phyloP scores from a whole-genome alignment of 1,284 basidiomycete genomes.

The Cutaneotrichosporon curvatum region DNA sequence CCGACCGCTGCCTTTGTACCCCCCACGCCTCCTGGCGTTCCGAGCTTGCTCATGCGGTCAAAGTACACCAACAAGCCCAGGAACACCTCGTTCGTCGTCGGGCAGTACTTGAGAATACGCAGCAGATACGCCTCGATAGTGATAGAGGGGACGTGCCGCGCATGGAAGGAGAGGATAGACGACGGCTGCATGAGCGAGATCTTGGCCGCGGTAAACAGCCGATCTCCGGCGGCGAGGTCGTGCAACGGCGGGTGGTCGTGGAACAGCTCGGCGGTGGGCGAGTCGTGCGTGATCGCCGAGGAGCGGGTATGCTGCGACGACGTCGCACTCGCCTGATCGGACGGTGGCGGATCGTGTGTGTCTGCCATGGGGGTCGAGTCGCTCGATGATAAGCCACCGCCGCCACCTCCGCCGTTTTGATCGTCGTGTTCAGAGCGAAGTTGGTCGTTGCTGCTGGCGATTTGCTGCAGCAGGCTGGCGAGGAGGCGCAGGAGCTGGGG shows the following conservation, averaged over 20 bases:
- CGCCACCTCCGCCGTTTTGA: conserved; percentile 1
- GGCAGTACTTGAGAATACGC: conserved; percentile 95
- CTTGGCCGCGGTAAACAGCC: conserved; percentile 61
- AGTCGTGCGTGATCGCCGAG: conserved; percentile 16
- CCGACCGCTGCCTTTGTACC: conserved; percentile 23
- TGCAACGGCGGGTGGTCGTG: conserved; percentile 38
- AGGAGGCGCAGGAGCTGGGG: conserved; percentile 72
- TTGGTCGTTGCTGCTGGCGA: conserved; percentile 81
- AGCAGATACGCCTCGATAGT: conserved; percentile 89
- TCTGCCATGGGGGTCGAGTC: not conserved
- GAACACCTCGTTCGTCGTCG: conserved; percentile 97
- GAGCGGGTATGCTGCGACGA: conserved; percentile 1
- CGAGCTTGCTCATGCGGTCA: conserved; percentile 61
- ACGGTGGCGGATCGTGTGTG: conserved; percentile 2
- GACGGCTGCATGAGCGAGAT: conserved; percentile 68
- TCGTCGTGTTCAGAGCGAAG: conserved; percentile 41
- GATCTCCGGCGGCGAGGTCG: conserved; percentile 30
- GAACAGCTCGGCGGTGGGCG: conserved; percentile 38
- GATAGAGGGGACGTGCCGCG: conserved; percentile 90
- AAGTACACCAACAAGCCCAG: conserved; percentile 91
- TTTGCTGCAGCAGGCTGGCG: conserved; percentile 82
- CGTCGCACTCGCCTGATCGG: conserved; percentile 6
- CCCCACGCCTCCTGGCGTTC: conserved; percentile 32
- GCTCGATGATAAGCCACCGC: no score
- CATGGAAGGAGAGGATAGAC: conserved; percentile 86